Evolutionary conservation across 495 filamentous ascomycete species (phyloP).

Genomic region (Penicillium canescens): DNA sequence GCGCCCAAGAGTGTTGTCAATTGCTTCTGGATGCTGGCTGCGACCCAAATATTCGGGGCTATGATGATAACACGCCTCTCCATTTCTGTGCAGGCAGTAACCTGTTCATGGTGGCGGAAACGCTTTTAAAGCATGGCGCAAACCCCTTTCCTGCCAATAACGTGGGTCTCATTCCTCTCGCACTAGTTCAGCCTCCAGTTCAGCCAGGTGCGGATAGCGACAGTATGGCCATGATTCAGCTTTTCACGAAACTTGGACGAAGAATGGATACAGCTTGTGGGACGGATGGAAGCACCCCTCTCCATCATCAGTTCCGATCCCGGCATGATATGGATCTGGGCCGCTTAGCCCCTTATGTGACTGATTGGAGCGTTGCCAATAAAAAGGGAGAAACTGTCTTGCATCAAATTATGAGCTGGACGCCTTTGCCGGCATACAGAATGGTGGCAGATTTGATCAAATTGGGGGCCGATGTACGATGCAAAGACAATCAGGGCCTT

Average conservation of each 20-base stretch:
- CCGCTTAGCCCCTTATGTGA: background rate
- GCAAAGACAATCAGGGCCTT: background rate
- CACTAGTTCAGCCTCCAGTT: background rate
- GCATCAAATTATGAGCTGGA: background rate
- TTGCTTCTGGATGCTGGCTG: constrained; percentile 2
- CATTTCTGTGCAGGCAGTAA: background rate
- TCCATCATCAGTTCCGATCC: background rate
- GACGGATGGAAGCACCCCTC: background rate
- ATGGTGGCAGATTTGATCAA: background rate
- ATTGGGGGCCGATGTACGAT: background rate
- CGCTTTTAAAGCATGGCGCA: constrained; percentile 3
- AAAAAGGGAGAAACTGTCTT: background rate
- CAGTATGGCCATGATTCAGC: background rate
- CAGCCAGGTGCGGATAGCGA: no score
- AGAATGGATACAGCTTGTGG: background rate
- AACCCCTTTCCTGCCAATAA: background rate
- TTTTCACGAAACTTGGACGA: background rate
- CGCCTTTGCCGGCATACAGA: no score
- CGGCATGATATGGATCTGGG: background rate
- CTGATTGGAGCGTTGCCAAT: background rate
- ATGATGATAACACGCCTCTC: background rate
- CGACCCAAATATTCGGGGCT: background rate
- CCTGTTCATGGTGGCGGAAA: background rate
- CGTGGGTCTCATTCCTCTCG: background rate
- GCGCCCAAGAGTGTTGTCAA: constrained; percentile 1